These are phyloP conservation scores for Hypomyces rosellus DNA, from an alignment of 2,329 filamentous ascomycete species.

Conservation along the genomic window DNA sequence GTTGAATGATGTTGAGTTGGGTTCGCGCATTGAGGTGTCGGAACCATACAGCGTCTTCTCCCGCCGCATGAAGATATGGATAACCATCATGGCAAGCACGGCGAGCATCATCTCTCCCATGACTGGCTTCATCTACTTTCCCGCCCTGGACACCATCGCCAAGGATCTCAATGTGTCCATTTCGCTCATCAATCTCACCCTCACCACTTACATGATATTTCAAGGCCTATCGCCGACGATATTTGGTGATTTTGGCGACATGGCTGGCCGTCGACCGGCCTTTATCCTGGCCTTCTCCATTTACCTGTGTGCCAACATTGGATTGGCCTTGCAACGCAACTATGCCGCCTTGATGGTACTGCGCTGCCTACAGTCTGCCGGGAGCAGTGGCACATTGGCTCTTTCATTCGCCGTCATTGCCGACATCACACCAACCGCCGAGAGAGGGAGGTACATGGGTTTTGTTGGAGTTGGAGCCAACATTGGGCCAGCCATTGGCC, in stretches of 20 bases:
- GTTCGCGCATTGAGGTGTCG: not conserved
- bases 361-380: conserved; percentile 56
- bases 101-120: conserved; percentile 51
- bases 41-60: conserved; percentile 25
- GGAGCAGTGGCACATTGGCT: conserved; percentile 64
- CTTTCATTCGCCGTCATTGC: conserved; percentile 65
- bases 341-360: conserved; percentile 54
- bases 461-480: conserved; percentile 55
- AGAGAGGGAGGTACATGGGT: conserved; percentile 69
- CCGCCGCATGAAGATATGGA: conserved; percentile 40
- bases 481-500: conserved; percentile 48
- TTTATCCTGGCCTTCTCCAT: conserved; percentile 53
- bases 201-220: conserved; percentile 58
- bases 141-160: conserved; percentile 35
- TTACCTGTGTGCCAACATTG: conserved; percentile 54
- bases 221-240: conserved; percentile 56
- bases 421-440: conserved; percentile 61
- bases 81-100: conserved; percentile 46
- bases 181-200: conserved; percentile 40
- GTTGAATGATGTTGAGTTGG: conserved; percentile 2
- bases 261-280: conserved; percentile 53
- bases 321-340: conserved; percentile 50
- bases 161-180: conserved; percentile 33
- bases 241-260: conserved; percentile 57
- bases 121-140: conserved; percentile 53